Conservation (phyloP, 305 asterid genomes). For the Coffea humblotiana region DNA sequence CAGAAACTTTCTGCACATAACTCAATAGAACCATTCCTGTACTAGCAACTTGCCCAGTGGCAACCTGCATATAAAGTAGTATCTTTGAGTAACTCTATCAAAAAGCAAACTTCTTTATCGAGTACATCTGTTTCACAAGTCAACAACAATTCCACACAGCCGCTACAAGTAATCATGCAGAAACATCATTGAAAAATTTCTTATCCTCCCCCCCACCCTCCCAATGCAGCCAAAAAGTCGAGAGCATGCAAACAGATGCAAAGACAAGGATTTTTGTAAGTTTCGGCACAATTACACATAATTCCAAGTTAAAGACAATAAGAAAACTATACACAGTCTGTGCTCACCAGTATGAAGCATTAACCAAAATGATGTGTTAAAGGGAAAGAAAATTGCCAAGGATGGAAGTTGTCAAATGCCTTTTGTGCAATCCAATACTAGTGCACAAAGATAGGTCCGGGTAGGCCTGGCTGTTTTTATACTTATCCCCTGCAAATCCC, state of each 20-base stretch:
- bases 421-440: neutral
- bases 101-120: neutral
- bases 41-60: conserved; percentile 95
- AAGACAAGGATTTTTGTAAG: neutral
- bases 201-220: neutral
- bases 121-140: neutral
- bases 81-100: neutral
- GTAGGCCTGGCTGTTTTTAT: too few species aligned
- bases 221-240: neutral
- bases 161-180: neutral
- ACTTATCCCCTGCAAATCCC: neutral
- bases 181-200: neutral
- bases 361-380: neutral
- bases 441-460: neutral
- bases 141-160: neutral
- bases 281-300: neutral
- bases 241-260: neutral
- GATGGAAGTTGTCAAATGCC: neutral
- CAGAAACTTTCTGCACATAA: conserved; percentile 92
- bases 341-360: neutral
- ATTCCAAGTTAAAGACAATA: neutral
- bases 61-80: conserved; percentile 51
- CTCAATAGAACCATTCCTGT: conserved; percentile 89
- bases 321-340: neutral
- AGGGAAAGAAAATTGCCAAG: neutral